Percentiles rank a stretch among this genome's conserved stretches.
Conservation (phyloP, 345 rosid species). For the Cochlearia excelsa region DNA sequence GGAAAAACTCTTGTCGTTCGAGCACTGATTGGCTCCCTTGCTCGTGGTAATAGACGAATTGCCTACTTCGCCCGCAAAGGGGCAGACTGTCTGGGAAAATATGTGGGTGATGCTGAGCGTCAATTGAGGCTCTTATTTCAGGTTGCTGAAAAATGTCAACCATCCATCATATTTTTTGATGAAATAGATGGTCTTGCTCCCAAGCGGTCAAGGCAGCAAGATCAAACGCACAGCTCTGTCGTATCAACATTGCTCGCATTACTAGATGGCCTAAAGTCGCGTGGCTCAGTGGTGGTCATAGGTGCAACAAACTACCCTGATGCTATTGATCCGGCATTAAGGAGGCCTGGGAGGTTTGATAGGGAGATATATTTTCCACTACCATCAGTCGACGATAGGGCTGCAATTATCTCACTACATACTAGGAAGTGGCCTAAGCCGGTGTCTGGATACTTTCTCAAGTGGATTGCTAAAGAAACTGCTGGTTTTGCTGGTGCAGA, state of each 20-base stretch:
- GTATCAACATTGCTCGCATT: conserved; percentile 95
- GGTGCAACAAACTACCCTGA: conserved; percentile 99
- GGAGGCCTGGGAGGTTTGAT: conserved; percentile 99
- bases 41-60: conserved; percentile 83
- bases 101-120: conserved; percentile 99
- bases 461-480: conserved; percentile 82
- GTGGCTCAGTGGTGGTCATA: conserved; percentile 97
- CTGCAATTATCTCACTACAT: conserved; percentile 87
- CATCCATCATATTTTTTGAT: conserved; percentile 94
- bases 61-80: conserved; percentile 99
- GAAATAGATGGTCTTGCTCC: conserved; percentile 99
- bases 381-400: conserved; percentile 80
- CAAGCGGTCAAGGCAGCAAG: conserved; percentile 82
- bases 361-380: conserved; percentile 92
- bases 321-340: conserved; percentile 94
- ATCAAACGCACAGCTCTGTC: conserved; percentile 98
- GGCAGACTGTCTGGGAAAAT: conserved; percentile 98
- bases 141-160: conserved; percentile 97
- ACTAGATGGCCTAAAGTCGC: conserved; percentile 91
- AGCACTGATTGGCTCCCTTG: conserved; percentile 89
- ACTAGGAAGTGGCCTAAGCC: conserved; percentile 94
- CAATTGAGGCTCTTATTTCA: conserved; percentile 97
- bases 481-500: conserved; percentile 98
- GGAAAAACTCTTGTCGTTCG: conserved; percentile 98
- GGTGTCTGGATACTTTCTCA: conserved; percentile 68